A percentile compares a stretch with the other conserved stretches of the same genome.
These are phyloP conservation scores for Yamadazyma kitorensis DNA, from an alignment of 805 yeast species.

Conservation along the genomic window DNA sequence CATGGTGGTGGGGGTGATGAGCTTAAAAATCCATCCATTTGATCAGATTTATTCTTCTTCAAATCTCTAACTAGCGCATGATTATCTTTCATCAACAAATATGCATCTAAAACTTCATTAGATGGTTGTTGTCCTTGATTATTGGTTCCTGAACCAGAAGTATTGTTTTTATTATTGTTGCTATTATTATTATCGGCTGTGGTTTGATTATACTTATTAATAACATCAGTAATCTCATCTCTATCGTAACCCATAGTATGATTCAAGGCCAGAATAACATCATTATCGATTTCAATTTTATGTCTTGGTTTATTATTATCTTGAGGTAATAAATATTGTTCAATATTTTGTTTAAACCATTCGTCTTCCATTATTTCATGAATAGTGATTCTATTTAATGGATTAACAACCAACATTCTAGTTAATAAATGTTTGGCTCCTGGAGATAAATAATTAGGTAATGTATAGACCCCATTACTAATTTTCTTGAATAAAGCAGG, in stretches of 20 bases:
- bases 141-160: no score
- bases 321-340: slow-evolving; percentile 72
- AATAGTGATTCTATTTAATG: slow-evolving; percentile 88
- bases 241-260: slow-evolving; percentile 86
- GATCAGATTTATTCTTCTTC: slow-evolving; percentile 49
- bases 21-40: slow-evolving; percentile 56
- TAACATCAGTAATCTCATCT: slow-evolving; percentile 76
- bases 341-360: slow-evolving; percentile 83
- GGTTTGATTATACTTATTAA: slow-evolving; percentile 34
- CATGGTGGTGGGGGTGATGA: slow-evolving; percentile 59
- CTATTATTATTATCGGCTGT: slow-evolving; percentile 7
- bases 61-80: slow-evolving; percentile 65
- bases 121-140: slow-evolving; percentile 28
- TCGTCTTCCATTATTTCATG: slow-evolving; percentile 91
- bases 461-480: slow-evolving; percentile 85
- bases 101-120: slow-evolving; percentile 84
- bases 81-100: slow-evolving; percentile 78
- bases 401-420: slow-evolving; percentile 92
- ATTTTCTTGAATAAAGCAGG: slow-evolving; percentile 93
- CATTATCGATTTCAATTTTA: slow-evolving; percentile 62
- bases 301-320: slow-evolving; percentile 37
- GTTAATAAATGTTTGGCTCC: slow-evolving; percentile 84
- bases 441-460: slow-evolving; percentile 79
- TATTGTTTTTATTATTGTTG: slow-evolving; percentile 30
- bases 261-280: slow-evolving; percentile 69